Base-by-base conservation (phyloP, 495 filamentous ascomycete genomes). In the Hypoxylon cercidicola region DNA sequence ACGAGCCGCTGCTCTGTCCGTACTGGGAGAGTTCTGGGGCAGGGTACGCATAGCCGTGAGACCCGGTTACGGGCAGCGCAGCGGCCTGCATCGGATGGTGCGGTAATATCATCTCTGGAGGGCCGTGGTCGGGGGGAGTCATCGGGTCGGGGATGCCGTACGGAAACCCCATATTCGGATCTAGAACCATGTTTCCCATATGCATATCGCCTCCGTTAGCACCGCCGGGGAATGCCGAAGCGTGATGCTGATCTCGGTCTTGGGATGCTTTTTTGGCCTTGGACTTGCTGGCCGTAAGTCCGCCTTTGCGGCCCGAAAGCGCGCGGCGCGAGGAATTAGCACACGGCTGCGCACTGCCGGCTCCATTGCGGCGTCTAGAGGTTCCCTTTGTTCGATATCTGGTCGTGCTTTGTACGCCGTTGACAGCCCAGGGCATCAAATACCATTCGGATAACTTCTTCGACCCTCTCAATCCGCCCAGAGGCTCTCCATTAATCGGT, bases 331-430 rank as follows among this genome's bases (percentile, higher is more conserved):
- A 65, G 34, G 52, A 19, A n/a, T 50, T 56, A n/a, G 30, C 9
- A 25, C 46, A 53, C 10, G 28, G 11, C 6, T 59, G 45, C 4
- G 35, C 18, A 19, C 46, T 15, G 9, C 54, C 51, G 9, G 30
- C 34, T 10, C 62, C 60, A 6, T 30, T 30, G 12, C 58, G 68
- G 13, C 68, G 61, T 13, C 18, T 43, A 0, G 66, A 56, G 4
- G 72, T 75, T 7, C 67, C 71, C 65, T 81, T 83, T 13, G 59
- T 63, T 23, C 81, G 76, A 60, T 81, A 83, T 45, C 81, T 66
- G 1, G 81, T 83, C 6, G 81, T 83, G 71, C 76, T 79, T 44
- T 81, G 71, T 2, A 82, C 78, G 12, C 79, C 79, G 11, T 65
- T n/a, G 9, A 78, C 19, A 3, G 78, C 79, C 75, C 72, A 78